A percentile compares a stretch with the other conserved stretches of the same genome.
Evolutionary conservation across 768 basidiomycete species (phyloP).

Genomic region (Amyloporia xantha): DNA sequence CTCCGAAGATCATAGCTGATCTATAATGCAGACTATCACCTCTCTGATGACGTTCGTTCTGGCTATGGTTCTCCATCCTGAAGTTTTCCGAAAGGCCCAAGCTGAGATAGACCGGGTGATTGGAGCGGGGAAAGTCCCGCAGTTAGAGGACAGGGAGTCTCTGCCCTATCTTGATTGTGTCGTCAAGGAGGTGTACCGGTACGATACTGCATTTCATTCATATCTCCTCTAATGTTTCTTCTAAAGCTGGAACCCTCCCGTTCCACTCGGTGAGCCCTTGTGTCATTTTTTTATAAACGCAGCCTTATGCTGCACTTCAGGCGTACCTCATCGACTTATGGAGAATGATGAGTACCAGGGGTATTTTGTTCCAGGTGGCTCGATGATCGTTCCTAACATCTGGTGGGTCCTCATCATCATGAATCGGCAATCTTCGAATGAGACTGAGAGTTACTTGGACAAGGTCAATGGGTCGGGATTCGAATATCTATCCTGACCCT

Average conservation of each 20-base stretch:
- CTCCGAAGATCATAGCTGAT: not conserved
- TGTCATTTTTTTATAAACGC: no score
- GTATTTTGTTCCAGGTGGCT: constrained; percentile 26
- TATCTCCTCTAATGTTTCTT: constrained; percentile 10
- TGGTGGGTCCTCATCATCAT: constrained; percentile 4
- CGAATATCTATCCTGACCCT: constrained; percentile 2
- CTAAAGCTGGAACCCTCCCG: not conserved
- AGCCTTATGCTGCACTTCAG: no score
- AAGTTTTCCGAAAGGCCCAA: constrained; percentile 13
- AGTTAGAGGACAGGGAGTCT: constrained; percentile 13
- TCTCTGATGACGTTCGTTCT: not conserved
- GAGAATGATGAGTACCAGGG: constrained; percentile 26
- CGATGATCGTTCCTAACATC: constrained; percentile 7
- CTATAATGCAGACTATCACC: not conserved
- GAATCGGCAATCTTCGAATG: no score
- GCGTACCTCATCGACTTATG: constrained; percentile 19
- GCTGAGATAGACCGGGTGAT: constrained; percentile 15
- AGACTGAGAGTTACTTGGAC: no score
- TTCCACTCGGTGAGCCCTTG: not conserved
- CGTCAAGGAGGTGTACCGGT: constrained; percentile 20
- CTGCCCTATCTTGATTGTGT: constrained; percentile 20
- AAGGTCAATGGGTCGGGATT: constrained; percentile 8
- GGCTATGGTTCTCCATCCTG: constrained; percentile 11
- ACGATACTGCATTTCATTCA: constrained; percentile 12
- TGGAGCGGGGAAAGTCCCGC: constrained; percentile 16